Conservation (phyloP, 805 yeast genomes). For the Starmerella powellii region DNA sequence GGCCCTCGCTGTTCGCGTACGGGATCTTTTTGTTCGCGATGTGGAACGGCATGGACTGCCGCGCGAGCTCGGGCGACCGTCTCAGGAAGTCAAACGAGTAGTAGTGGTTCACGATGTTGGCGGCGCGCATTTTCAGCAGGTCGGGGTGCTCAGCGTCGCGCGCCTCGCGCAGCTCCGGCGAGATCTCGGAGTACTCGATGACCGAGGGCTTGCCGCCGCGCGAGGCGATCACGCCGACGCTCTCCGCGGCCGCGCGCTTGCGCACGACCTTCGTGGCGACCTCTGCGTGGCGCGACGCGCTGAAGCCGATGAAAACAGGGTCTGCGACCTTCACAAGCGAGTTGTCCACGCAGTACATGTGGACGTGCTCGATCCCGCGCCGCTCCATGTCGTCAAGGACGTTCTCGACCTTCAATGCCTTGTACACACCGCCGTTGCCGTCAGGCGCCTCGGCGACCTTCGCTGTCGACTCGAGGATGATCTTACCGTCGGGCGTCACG, state of each 20-base stretch:
- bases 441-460: constrained; percentile 79
- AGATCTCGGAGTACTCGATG: constrained; percentile 87
- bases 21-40: constrained; percentile 86
- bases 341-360: constrained; percentile 96
- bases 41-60: constrained; percentile 69
- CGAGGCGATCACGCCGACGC: constrained; percentile 79
- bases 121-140: constrained; percentile 71
- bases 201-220: constrained; percentile 61
- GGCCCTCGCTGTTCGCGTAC: constrained; percentile 39
- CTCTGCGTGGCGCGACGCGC: constrained; percentile 52
- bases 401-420: constrained; percentile 55
- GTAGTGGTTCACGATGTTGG: constrained; percentile 94
- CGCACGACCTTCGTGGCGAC: constrained; percentile 92
- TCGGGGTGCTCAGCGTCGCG: constrained; percentile 41
- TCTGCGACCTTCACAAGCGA: constrained; percentile 86
- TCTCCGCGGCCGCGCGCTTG: constrained; percentile 74
- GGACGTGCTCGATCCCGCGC: constrained; percentile 74
- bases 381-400: constrained; percentile 53
- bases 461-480: constrained; percentile 47
- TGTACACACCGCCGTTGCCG: constrained; percentile 95
- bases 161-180: constrained; percentile 56
- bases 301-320: constrained; percentile 78
- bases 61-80: constrained; percentile 44
- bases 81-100: constrained; percentile 68
- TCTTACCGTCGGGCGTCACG: constrained; percentile 57